Evolutionary conservation across 768 basidiomycete species (phyloP).

Genomic region (Tricholoma sp.): DNA sequence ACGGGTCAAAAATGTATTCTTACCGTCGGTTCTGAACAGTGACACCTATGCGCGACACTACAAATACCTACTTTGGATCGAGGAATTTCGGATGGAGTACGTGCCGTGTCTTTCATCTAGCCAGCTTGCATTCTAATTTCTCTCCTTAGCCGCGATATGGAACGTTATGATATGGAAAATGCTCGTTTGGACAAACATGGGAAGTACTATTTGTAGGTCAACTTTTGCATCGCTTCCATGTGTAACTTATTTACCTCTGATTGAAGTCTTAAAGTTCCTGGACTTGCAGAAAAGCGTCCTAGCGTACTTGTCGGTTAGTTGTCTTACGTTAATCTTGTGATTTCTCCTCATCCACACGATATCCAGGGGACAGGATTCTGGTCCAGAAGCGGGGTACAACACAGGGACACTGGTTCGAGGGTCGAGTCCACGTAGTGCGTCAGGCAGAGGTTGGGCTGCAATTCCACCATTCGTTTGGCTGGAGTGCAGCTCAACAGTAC

Average conservation of each 20-base stretch:
- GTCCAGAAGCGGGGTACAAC: conserved; percentile 37
- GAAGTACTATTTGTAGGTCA: conserved; percentile 32
- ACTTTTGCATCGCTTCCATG: neutral
- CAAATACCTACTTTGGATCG: conserved; percentile 44
- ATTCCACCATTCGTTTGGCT: conserved; percentile 42
- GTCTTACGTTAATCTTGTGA: too few species aligned
- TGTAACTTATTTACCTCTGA: neutral
- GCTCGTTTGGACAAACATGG: conserved; percentile 25
- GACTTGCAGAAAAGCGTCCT: conserved; percentile 53
- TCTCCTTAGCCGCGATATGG: conserved; percentile 30
- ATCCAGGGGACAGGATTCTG: conserved; percentile 47
- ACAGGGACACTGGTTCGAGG: conserved; percentile 52
- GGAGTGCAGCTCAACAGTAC: conserved; percentile 31
- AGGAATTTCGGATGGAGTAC: conserved; percentile 24
- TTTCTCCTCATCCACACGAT: conserved; percentile 3
- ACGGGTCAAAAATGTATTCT: conserved; percentile 23
- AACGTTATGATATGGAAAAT: conserved; percentile 31
- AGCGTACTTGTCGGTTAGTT: conserved; percentile 56
- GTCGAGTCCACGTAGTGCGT: conserved; percentile 49
- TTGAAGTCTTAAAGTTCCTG: conserved; percentile 38
- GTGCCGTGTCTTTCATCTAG: conserved; percentile 4
- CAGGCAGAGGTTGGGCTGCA: conserved; percentile 45
- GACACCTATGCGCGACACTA: conserved; percentile 39
- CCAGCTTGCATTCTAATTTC: neutral
- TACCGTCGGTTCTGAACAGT: conserved; percentile 34